A percentile compares a stretch with the other conserved stretches of the same genome.
Evolutionary conservation across 768 basidiomycete genomes (phyloP).

Genomic region (Thelephora aurantiotincta): DNA sequence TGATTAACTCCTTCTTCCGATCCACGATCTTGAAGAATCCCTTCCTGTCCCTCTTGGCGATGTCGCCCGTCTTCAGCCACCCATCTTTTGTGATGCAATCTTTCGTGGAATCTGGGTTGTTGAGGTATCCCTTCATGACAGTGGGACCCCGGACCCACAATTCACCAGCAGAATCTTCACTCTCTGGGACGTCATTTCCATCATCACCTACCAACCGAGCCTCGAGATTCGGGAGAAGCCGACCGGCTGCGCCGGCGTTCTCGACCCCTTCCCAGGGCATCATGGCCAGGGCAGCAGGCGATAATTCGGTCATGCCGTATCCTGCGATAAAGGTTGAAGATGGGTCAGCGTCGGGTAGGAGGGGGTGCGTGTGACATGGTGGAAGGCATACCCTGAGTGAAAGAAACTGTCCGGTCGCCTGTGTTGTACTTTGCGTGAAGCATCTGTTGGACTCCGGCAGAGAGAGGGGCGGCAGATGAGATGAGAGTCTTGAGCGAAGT

Average conservation of each 20-base stretch:
- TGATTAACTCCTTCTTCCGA: conserved; percentile 60
- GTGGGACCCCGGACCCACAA: conserved; percentile 69
- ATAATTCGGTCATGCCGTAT: conserved; percentile 75
- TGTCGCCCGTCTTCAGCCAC: conserved; percentile 88
- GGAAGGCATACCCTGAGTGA: conserved; percentile 35
- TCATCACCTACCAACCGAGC: conserved; percentile 56
- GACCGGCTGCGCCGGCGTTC: conserved; percentile 55
- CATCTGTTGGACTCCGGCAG: conserved; percentile 41
- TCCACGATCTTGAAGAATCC: conserved; percentile 70
- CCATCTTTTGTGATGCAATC: conserved; percentile 54
- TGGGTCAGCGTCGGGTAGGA: background rate
- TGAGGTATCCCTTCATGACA: conserved; percentile 76
- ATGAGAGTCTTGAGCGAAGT: conserved; percentile 40
- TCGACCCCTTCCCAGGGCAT: conserved; percentile 24
- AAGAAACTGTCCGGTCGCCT: conserved; percentile 24
- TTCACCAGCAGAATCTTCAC: conserved; percentile 45
- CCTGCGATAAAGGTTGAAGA: conserved; percentile 21
- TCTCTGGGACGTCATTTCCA: conserved; percentile 35
- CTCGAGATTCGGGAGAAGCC: conserved; percentile 62
- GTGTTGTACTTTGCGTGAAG: conserved; percentile 28
- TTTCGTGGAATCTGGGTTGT: conserved; percentile 55
- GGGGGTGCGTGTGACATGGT: no score
- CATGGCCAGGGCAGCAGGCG: conserved; percentile 52
- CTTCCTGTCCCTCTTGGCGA: conserved; percentile 48
- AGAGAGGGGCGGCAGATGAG: conserved; percentile 71